A percentile compares a stretch with the other conserved stretches of the same genome.
Conservation (phyloP, 1,284 basidiomycete species). For the Cutaneotrichosporon cavernicola region DNA sequence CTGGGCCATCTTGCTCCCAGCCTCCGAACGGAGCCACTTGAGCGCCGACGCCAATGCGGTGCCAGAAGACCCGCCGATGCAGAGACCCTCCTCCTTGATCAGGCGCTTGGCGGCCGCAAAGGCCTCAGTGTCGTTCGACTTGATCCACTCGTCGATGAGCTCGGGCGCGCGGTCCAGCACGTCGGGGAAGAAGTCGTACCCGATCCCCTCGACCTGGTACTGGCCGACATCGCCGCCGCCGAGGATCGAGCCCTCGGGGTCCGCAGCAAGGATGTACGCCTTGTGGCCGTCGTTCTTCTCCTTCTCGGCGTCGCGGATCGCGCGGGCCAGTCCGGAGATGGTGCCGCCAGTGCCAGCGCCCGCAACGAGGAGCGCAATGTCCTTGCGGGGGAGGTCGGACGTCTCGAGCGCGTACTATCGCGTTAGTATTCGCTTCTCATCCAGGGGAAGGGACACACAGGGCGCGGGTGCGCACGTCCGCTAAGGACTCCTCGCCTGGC, state of each 20-base stretch:
- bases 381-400: conserved; percentile 52
- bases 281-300: conserved; percentile 18
- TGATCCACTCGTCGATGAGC: conserved; percentile 71
- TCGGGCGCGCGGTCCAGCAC: conserved; percentile 57
- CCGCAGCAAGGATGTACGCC: conserved; percentile 71
- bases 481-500: conserved; percentile 5
- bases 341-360: conserved; percentile 95
- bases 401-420: conserved; percentile 48
- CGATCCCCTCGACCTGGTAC: conserved; percentile 91
- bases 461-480: conserved; percentile 29
- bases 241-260: conserved; percentile 90
- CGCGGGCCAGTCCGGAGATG: conserved; percentile 79
- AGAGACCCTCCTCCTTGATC: conserved; percentile 81
- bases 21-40: conserved; percentile 67
- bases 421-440: not conserved
- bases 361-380: conserved; percentile 80
- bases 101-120: conserved; percentile 72
- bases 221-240: conserved; percentile 60
- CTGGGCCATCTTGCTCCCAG: conserved; percentile 66
- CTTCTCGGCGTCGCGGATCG: conserved; percentile 64
- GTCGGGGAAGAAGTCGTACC: conserved; percentile 80
- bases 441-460: not conserved
- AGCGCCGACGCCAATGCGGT: conserved; percentile 77
- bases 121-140: conserved; percentile 77
- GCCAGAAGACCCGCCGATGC: conserved; percentile 90